These are phyloP conservation scores for Atalantia buxifolia DNA, from an alignment of 345 rosid genomes.

Conservation along the genomic window DNA sequence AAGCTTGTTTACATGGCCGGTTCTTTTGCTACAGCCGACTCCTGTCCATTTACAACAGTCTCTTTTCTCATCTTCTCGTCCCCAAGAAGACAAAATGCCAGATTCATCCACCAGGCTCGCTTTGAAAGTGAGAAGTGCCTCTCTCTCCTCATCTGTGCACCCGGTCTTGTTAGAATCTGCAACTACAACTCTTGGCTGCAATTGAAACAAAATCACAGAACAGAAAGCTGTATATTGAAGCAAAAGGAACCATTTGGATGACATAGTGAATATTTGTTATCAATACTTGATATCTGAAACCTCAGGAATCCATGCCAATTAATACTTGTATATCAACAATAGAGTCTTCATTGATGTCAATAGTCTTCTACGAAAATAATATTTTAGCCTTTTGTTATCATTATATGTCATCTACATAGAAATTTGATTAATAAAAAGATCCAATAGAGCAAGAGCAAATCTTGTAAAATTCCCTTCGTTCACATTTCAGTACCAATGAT, in stretches of 20 bases:
- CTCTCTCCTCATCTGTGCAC: constrained; percentile 1
- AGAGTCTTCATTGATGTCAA: neutral
- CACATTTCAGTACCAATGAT: too few species aligned
- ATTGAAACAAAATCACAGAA: neutral
- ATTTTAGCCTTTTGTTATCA: too few species aligned
- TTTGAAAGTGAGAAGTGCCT: neutral
- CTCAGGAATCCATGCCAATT: neutral
- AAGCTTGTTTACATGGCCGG: constrained; percentile 5
- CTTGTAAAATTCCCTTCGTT: too few species aligned
- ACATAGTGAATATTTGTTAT: neutral
- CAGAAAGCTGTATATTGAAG: neutral
- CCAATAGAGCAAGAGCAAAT: too few species aligned
- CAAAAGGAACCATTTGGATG: neutral
- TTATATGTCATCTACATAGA: too few species aligned
- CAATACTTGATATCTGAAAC: neutral
- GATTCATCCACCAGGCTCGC: neutral
- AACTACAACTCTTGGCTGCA: neutral
- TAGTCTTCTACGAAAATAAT: too few species aligned
- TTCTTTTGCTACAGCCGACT: constrained; percentile 11
- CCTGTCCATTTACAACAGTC: constrained; percentile 26
- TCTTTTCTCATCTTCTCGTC: neutral
- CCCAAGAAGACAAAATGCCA: neutral
- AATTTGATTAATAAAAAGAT: too few species aligned
- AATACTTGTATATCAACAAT: neutral
- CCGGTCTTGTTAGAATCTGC: neutral